A percentile compares a stretch with the other conserved stretches of the same genome.
Conservation (phyloP, 1,284 basidiomycete species). For the Ustilago xerochloae region DNA sequence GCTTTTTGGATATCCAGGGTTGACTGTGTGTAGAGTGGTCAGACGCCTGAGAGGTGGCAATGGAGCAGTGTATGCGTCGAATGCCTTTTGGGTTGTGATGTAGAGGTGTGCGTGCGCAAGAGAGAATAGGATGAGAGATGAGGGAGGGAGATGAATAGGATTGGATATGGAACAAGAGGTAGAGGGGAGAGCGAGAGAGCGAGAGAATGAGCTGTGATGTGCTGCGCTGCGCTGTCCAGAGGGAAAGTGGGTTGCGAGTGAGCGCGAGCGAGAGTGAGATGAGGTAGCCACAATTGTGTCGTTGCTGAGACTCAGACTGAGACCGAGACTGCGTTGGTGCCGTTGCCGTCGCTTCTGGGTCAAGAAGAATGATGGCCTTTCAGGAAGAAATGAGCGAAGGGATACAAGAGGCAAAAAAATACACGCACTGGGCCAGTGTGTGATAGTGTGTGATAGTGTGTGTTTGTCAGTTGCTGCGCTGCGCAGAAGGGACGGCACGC, state of each 20-base stretch:
- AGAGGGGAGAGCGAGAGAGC: background rate
- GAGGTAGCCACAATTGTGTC: background rate
- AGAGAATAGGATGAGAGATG: background rate
- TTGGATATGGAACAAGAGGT: background rate
- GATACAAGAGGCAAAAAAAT: background rate
- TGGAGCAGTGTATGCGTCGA: slow-evolving; percentile 14
- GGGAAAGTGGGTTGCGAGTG: background rate
- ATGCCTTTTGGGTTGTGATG: slow-evolving; percentile 12
- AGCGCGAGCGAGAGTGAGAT: background rate
- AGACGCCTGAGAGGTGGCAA: slow-evolving; percentile 26
- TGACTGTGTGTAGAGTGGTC: slow-evolving; percentile 19
- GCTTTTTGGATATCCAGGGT: slow-evolving; percentile 25
- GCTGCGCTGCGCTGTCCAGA: too few relatives aligned
- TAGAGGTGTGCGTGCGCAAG: slow-evolving; percentile 13
- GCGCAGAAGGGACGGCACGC: background rate
- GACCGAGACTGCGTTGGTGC: background rate
- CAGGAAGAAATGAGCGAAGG: background rate
- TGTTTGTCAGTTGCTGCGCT: background rate
- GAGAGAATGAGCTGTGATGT: background rate
- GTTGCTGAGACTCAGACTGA: background rate
- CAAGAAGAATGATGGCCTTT: background rate
- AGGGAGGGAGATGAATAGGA: slow-evolving; percentile 1
- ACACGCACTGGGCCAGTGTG: background rate
- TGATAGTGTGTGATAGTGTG: too few relatives aligned
- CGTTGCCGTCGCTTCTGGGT: background rate